Percentiles rank a stretch among this genome's conserved stretches.
Evolutionary conservation across 2,329 filamentous ascomycete genomes (phyloP).

Genomic region (Pseudodiploospora longispora): DNA sequence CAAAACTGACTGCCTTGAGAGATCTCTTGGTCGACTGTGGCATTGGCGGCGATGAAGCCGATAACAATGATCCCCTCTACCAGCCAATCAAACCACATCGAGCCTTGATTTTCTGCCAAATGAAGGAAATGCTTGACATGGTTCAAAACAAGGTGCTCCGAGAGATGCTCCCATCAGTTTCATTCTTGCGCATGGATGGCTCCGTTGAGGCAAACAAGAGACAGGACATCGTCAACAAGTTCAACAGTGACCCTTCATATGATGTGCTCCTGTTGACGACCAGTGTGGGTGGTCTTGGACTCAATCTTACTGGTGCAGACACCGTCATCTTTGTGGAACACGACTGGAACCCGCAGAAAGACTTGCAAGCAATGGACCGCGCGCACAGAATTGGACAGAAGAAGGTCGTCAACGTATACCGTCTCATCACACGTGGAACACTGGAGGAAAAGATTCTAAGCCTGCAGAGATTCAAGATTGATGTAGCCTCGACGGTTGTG

Average conservation of each 20-base stretch:
- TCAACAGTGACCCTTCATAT: conserved; percentile 96
- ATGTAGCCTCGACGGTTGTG: conserved; percentile 94
- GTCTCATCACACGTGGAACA: conserved; percentile 89
- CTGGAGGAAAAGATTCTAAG: conserved; percentile 97
- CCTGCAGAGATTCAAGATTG: conserved; percentile 98
- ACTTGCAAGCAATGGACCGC: conserved; percentile 97
- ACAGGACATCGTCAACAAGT: conserved; percentile 97
- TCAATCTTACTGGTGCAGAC: conserved; percentile 94
- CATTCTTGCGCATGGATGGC: conserved; percentile 89
- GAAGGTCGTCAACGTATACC: conserved; percentile 99
- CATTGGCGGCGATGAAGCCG: conserved; percentile 70
- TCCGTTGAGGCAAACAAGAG: conserved; percentile 86
- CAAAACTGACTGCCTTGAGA: conserved; percentile 81
- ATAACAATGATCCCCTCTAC: conserved; percentile 51
- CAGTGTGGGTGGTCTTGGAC: conserved; percentile 84
- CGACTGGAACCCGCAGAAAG: conserved; percentile 98
- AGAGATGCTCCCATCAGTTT: conserved; percentile 83
- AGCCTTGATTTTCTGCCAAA: conserved; percentile 95
- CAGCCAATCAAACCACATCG: conserved; percentile 92
- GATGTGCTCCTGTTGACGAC: conserved; percentile 91
- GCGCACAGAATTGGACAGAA: conserved; percentile 98
- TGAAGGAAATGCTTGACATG: conserved; percentile 99
- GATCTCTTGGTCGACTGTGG: conserved; percentile 98
- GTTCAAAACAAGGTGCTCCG: conserved; percentile 90
- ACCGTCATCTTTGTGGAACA: conserved; percentile 99